These are phyloP conservation scores for Suillus americanus DNA, from an alignment of 768 basidiomycete species.

Conservation along the genomic window DNA sequence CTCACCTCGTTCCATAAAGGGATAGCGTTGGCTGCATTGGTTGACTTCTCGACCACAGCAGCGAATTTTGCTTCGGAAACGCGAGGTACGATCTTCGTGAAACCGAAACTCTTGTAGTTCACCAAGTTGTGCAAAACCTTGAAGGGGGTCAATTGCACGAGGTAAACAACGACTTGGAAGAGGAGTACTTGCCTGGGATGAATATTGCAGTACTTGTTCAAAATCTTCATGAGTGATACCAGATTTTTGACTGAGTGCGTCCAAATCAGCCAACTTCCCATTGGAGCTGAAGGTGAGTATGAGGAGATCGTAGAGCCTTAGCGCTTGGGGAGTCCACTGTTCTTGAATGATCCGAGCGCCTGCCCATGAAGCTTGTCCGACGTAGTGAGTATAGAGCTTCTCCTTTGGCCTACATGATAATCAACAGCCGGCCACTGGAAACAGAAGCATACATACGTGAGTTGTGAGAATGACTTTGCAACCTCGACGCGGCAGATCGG, in stretches of 20 bases:
- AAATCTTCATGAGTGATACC: conserved; percentile 61
- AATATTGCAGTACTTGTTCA: conserved; percentile 69
- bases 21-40: conserved; percentile 52
- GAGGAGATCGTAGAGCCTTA: conserved; percentile 68
- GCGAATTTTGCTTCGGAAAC: conserved; percentile 60
- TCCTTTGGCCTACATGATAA: conserved; percentile 57
- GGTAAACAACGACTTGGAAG: not conserved
- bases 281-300: conserved; percentile 65
- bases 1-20: conserved; percentile 64
- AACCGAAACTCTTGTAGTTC: conserved; percentile 83
- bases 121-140: conserved; percentile 44
- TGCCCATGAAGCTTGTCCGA: conserved; percentile 77
- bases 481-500: conserved; percentile 76
- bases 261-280: conserved; percentile 58
- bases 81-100: conserved; percentile 84
- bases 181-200: conserved; percentile 53
- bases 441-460: conserved; percentile 45
- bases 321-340: conserved; percentile 78
- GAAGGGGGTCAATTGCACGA: not conserved
- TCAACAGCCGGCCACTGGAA: not conserved
- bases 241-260: conserved; percentile 49
- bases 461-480: conserved; percentile 62
- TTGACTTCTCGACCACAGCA: conserved; percentile 59
- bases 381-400: conserved; percentile 75
- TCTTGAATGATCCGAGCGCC: conserved; percentile 82